Base-by-base conservation (phyloP, 805 yeast genomes). In the Kluyveromyces starmeri region DNA sequence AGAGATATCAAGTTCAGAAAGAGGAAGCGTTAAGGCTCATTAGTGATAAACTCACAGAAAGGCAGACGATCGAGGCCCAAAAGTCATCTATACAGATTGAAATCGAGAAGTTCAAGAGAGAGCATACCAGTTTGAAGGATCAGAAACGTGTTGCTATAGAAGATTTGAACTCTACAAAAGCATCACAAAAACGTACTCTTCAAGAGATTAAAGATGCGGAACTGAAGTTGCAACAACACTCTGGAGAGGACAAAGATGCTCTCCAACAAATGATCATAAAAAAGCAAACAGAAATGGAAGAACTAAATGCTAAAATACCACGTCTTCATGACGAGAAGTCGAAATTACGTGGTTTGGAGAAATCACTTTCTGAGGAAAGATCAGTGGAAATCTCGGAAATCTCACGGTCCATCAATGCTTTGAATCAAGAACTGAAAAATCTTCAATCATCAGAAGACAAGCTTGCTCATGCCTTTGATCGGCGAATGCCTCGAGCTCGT, bases 381-480 rank as follows among this genome's bases (percentile, higher is more conserved):
- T 28, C 38, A n/a, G 11, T 16, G 1, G 48, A 44, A 15, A n/a
- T 46, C 5, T 29, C 28, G 7, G 14, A 17, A 20, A 3, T 23
- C 23, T n/a, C 10, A 10, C 20, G 14, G 8, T 20, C 27, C 24
- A 18, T 32, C 13, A n/a, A 11, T 7, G 17, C 12, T 4, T 18
- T n/a, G 27, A 30, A 29, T 16, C 26, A 12, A 20, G 22, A 28
- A 19, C 12, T 30, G 13, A 7, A 30, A 23, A 21, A 38, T 14
- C 14, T 22, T 14, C 32, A 22, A 30, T 30, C 26, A 15, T 23
- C 27, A 33, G 28, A 20, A 33, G 34, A 15, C 34, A 41, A 19
- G 35, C 33, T 19, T 6, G 33, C 26, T 3, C 13, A 20, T 12
- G 71, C 77, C 2, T 79, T 75, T 64, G 80, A 78, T 6, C 41